Evolutionary conservation across 805 yeast genomes (phyloP).

Genomic region (Candida nitratophila): DNA sequence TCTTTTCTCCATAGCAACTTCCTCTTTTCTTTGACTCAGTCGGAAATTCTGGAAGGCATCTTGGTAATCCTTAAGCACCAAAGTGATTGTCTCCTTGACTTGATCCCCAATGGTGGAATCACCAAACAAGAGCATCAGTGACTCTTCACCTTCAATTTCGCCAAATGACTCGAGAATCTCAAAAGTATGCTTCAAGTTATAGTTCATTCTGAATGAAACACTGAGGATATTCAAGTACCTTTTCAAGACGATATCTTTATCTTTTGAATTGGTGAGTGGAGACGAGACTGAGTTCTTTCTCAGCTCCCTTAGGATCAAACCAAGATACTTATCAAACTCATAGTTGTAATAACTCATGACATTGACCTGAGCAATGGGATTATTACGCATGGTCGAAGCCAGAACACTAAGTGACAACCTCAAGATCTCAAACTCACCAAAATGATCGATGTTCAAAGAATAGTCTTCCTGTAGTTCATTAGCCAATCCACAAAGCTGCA

Average conservation of each 20-base stretch:
- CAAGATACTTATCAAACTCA: background rate
- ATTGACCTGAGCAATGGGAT: slow-evolving; percentile 35
- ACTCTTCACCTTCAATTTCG: slow-evolving; percentile 11
- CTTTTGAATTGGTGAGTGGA: slow-evolving; percentile 7
- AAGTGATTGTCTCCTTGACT: slow-evolving; percentile 32
- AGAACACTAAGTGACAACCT: slow-evolving; percentile 56
- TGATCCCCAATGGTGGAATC: slow-evolving; percentile 10
- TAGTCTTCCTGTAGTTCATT: slow-evolving; percentile 1
- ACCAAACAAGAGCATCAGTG: slow-evolving; percentile 18
- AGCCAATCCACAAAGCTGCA: slow-evolving; percentile 22
- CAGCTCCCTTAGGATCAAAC: slow-evolving; percentile 1
- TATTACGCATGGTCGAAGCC: slow-evolving; percentile 67
- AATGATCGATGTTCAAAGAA: background rate
- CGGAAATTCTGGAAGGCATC: background rate
- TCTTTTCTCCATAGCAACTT: background rate
- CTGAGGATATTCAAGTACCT: slow-evolving; percentile 47
- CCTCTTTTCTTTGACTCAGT: background rate
- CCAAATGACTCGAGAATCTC: slow-evolving; percentile 11
- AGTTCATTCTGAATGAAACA: slow-evolving; percentile 26
- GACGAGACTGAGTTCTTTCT: slow-evolving; percentile 13
- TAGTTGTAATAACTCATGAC: slow-evolving; percentile 18
- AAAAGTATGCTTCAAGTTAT: slow-evolving; percentile 24
- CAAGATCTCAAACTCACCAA: slow-evolving; percentile 18
- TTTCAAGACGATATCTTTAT: slow-evolving; percentile 12
- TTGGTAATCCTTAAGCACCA: slow-evolving; percentile 40